Evolutionary conservation across 805 yeast species (phyloP), one percentile per base, ranked within the genome.

Genomic region (Kluyveromyces wickerhamii): DNA sequence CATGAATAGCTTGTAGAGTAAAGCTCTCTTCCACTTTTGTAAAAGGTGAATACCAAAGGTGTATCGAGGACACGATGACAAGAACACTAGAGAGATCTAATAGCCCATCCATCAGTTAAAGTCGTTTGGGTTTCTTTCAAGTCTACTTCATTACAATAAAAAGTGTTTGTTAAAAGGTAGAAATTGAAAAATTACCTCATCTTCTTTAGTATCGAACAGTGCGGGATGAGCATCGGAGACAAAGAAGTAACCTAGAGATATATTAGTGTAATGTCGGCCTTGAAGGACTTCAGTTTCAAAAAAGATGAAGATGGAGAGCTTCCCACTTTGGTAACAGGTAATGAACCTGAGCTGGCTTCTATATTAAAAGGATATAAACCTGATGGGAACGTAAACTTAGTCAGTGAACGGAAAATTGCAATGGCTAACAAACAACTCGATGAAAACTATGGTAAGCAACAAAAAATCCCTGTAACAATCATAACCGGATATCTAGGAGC

Each of bases 11-110:
- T 49, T 89, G 96, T 29, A 84, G 64, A 47, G 79, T 84, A 66
- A 89, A 89, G 19, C 95, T 84, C 55, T 89, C 97, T 54, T 89
- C 96, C 1, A 89, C 96, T 59, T 89, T 89, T 2, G 96, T 80
- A 57, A 63, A 85, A 0, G 96, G 96, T 0, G 95, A 69, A 2
- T 72, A 47, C 8, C 63, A 42, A 40, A 81, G 46, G 51, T 79
- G 77, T 30, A 59, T 57, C 2, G 66, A 53, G 8, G 81, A 66
- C 5, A 69, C 53, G 3, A 59, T 63, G 14, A 81, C 40, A 11
- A 79, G 54, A 5, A 62, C 38, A 6, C 63, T 47, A 27, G 52
- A 56, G 17, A 49, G 32, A 33, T 44, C 33, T 3, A 30, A 30
- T 7, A 30, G 8, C 11, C 32, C 32, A 6, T 34, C 32, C 41